Conservation (phyloP, 768 basidiomycete species). For the Suillus plorans region DNA sequence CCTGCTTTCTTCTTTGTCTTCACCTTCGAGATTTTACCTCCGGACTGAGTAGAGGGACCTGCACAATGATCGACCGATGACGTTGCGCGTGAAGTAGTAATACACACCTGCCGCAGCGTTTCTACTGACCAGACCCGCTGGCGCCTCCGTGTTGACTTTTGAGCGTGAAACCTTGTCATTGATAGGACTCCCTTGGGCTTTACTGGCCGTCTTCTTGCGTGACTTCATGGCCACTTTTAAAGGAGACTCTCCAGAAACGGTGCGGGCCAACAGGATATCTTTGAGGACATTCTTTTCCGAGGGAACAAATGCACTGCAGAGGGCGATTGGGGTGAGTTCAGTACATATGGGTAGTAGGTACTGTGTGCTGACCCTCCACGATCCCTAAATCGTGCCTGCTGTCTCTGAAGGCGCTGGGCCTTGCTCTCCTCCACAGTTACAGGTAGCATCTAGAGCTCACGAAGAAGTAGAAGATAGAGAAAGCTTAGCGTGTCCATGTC, state of each 20-base stretch:
- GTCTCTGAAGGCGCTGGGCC: conserved; percentile 56
- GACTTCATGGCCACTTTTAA: conserved; percentile 22
- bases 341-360: background rate
- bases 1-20: background rate
- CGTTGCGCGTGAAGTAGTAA: background rate
- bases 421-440: conserved; percentile 58
- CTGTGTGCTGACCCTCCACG: conserved; percentile 54
- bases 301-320: conserved; percentile 52
- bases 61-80: background rate
- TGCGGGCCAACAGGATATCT: conserved; percentile 52
- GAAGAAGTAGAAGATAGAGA: background rate
- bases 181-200: background rate
- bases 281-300: conserved; percentile 47
- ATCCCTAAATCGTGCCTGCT: conserved; percentile 67
- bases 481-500: background rate
- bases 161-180: background rate
- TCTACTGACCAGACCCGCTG: background rate
- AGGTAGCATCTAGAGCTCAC: conserved; percentile 14
- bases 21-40: background rate
- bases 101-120: conserved; percentile 1
- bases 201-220: background rate
- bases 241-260: conserved; percentile 48
- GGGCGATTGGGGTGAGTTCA: background rate
- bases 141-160: background rate
- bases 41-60: background rate